A percentile compares a stretch with the other conserved stretches of the same genome.
Conservation (phyloP, 331 rosid species). For the Pyracantha coccinea region DNA sequence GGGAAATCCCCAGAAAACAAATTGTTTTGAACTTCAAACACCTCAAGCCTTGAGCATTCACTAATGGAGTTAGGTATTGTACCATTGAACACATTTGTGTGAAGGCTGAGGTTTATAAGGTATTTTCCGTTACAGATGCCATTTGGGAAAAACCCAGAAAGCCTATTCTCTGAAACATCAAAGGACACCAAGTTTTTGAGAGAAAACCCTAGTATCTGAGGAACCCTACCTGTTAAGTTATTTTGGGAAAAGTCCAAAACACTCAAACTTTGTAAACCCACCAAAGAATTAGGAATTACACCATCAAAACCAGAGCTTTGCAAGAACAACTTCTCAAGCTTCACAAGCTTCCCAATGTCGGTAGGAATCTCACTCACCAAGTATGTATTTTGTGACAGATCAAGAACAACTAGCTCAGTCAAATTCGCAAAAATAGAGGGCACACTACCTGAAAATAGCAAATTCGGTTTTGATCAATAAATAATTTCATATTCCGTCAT, state of each 20-base stretch:
- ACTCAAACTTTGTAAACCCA: slow-evolving; percentile 47
- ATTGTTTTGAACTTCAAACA: slow-evolving; percentile 88
- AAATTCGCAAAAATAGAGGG: slow-evolving; percentile 56
- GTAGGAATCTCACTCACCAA: slow-evolving; percentile 76
- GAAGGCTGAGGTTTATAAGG: slow-evolving; percentile 54
- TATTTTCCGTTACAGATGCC: slow-evolving; percentile 57
- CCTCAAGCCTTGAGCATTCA: slow-evolving; percentile 76
- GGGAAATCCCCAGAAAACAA: slow-evolving; percentile 77
- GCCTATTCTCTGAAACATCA: slow-evolving; percentile 82
- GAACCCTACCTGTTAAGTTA: slow-evolving; percentile 65
- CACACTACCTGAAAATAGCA: slow-evolving; percentile 45
- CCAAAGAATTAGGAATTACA: slow-evolving; percentile 57
- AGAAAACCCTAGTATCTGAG: slow-evolving; percentile 47
- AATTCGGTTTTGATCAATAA: too few species aligned
- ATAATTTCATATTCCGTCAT: too few species aligned
- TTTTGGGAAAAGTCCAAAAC: slow-evolving; percentile 80
- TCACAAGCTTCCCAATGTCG: slow-evolving; percentile 58
- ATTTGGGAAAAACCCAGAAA: slow-evolving; percentile 66
- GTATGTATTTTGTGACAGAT: slow-evolving; percentile 71
- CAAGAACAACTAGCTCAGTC: slow-evolving; percentile 63
- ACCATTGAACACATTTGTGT: slow-evolving; percentile 71
- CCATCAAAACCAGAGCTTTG: slow-evolving; percentile 88
- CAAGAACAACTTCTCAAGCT: slow-evolving; percentile 51
- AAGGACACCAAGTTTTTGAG: slow-evolving; percentile 69
- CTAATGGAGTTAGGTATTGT: slow-evolving; percentile 44